Evolutionary conservation across 208 protist species (phyloP).

Genomic region (Vickermania spadyakhi): DNA sequence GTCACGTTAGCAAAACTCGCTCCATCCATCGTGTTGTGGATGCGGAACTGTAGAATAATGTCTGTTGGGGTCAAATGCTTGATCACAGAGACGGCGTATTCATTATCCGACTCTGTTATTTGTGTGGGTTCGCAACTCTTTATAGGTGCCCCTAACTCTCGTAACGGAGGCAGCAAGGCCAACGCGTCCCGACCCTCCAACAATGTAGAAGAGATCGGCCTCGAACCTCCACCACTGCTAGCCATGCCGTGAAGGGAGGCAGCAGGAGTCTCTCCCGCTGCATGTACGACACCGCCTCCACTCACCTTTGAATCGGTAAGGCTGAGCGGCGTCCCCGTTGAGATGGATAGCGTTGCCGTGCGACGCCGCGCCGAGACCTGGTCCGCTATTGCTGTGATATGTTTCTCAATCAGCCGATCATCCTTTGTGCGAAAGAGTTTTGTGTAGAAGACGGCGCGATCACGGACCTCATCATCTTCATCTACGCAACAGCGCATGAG

Average conservation of each 20-base stretch:
- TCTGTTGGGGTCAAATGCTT: constrained; percentile 91
- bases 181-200: constrained; percentile 63
- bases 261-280: background rate
- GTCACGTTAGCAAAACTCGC: constrained; percentile 81
- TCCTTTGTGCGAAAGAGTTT: constrained; percentile 79
- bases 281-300: background rate
- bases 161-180: constrained; percentile 49
- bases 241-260: background rate
- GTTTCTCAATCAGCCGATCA: constrained; percentile 35
- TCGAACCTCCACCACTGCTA: too few species aligned
- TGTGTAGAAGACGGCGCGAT: constrained; percentile 93
- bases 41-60: constrained; percentile 93
- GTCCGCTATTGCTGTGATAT: constrained; percentile 66
- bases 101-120: constrained; percentile 94
- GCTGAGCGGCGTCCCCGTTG: background rate
- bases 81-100: constrained; percentile 95
- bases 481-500: constrained; percentile 91
- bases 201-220: constrained; percentile 19
- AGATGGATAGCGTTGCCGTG: background rate
- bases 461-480: constrained; percentile 98
- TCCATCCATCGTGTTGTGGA: constrained; percentile 92
- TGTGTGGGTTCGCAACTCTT: constrained; percentile 40
- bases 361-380: constrained; percentile 1
- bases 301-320: background rate
- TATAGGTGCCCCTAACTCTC: constrained; percentile 59